Conservation (phyloP, 345 rosid genomes). For the Hirschfeldia incana region DNA sequence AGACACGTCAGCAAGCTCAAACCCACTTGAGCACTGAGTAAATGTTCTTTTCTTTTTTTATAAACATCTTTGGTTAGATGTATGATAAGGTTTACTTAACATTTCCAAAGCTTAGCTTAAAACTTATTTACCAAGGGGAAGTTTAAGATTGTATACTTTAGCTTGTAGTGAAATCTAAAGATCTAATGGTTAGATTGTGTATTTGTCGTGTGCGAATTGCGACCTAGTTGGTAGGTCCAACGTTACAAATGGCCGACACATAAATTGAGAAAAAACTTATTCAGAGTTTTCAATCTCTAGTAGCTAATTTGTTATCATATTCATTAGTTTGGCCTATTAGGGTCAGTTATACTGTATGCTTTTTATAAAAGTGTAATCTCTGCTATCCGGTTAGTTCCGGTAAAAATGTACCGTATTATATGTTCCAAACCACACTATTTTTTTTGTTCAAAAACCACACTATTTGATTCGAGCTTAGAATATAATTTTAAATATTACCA, state of each 20-base stretch:
- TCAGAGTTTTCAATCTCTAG: background rate
- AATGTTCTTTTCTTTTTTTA: background rate
- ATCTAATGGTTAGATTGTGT: background rate
- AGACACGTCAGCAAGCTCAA: conserved; percentile 17
- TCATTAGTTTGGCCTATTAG: background rate
- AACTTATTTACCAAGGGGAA: background rate
- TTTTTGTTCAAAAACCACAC: background rate
- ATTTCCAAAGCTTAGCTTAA: background rate
- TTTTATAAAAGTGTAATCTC: background rate
- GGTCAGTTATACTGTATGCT: background rate
- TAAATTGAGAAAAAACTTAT: conserved; percentile 2
- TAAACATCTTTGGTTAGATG: background rate
- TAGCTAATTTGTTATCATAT: background rate
- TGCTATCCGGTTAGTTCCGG: background rate
- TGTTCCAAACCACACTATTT: no score
- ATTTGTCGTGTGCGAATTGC: background rate
- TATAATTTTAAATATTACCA: background rate
- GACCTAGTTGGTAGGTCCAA: conserved; percentile 16
- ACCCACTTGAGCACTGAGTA: conserved; percentile 26
- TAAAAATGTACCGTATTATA: background rate
- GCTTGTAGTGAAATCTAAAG: background rate
- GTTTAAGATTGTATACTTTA: background rate
- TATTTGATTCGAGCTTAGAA: background rate
- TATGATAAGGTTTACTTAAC: background rate
- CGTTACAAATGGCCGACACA: conserved; percentile 35